Evolutionary conservation across 768 basidiomycete species (phyloP).

Genomic region (Serpula lacrymans): DNA sequence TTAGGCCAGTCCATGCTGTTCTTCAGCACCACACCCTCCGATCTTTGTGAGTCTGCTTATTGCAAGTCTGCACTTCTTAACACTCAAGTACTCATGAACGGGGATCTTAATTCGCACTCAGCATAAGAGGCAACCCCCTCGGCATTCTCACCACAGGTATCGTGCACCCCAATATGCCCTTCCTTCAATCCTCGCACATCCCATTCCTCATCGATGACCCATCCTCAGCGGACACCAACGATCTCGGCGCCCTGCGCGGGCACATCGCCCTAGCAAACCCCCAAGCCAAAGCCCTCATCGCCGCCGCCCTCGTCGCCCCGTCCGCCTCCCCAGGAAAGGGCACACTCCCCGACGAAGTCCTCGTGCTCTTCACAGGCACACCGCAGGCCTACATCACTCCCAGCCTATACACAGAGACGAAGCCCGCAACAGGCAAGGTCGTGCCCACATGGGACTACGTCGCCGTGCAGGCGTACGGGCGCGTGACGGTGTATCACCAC

Average conservation of each 20-base stretch:
- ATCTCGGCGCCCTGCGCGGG: conserved; percentile 17
- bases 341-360: conserved; percentile 11
- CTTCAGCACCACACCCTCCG: too few species aligned
- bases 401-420: conserved; percentile 25
- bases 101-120: too few species aligned
- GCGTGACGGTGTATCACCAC: conserved; percentile 16
- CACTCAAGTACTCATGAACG: too few species aligned
- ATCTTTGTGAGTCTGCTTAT: too few species aligned
- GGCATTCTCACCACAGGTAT: conserved; percentile 37
- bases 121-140: conserved; percentile 31
- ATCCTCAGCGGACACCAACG: conserved; percentile 1
- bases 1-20: too few species aligned
- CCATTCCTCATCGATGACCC: conserved; percentile 28
- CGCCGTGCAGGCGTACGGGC: conserved; percentile 24
- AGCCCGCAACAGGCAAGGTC: conserved; percentile 23
- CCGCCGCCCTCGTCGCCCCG: too few species aligned
- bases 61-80: too few species aligned
- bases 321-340: conserved; percentile 1
- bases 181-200: conserved; percentile 34
- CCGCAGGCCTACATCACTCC: conserved; percentile 25
- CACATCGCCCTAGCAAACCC: conserved; percentile 26
- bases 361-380: conserved; percentile 19
- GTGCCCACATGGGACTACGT: conserved; percentile 27
- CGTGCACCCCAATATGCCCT: conserved; percentile 14
- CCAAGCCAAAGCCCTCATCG: conserved; percentile 19